Evolutionary conservation across 2,329 filamentous ascomycete genomes (phyloP), one percentile per base, ranked within the genome.

Genomic region (Colletotrichum tropicale): DNA sequence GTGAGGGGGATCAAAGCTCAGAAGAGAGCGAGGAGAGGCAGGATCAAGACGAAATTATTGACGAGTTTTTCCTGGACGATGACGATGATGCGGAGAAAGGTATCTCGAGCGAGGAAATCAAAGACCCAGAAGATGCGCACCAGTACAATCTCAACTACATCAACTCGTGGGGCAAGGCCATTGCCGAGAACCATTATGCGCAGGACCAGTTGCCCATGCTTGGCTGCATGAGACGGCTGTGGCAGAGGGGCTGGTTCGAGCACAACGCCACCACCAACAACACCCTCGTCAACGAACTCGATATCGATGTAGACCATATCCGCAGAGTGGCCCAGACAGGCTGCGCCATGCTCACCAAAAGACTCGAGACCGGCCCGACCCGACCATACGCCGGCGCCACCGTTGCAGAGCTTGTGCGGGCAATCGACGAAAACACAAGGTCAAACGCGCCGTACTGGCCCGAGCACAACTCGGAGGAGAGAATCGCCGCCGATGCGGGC

Each of bases 171-270:
- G 70, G 36, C 8, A 30, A 34, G 7, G 43, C 13, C 21, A 30
- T 61, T n/a, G 70, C 52, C 16, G 9, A 67, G 5, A 52, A 61
- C 18, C 64, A 72, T 16, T 15, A 24, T 15, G 66, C 71, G 1
- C 56, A 74, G 13, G 66, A 74, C 58, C 71, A 65, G 30, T 30
- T 74, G 28, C 24, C 66, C 15, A 74, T 74, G 71, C 58, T 43
- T 2, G 71, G 66, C 16, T 30, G 56, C 38, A 74, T 74, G 71
- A 30, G 71, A 3, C 26, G n/a, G 12, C 30, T 74, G 4, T 65
- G 66, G 71, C 56, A 48, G 6, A 32, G 36, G 48, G 66, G 12
- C 58, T 74, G 66, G 55, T 56, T 70, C n/a, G 43, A 21, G n/a
- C 43, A 48, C 48, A 61, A 16, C 3, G 18, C 62, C 4, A 30